Evolutionary conservation across 495 filamentous ascomycete species (phyloP).

Genomic region (Schizothecium vesticola): DNA sequence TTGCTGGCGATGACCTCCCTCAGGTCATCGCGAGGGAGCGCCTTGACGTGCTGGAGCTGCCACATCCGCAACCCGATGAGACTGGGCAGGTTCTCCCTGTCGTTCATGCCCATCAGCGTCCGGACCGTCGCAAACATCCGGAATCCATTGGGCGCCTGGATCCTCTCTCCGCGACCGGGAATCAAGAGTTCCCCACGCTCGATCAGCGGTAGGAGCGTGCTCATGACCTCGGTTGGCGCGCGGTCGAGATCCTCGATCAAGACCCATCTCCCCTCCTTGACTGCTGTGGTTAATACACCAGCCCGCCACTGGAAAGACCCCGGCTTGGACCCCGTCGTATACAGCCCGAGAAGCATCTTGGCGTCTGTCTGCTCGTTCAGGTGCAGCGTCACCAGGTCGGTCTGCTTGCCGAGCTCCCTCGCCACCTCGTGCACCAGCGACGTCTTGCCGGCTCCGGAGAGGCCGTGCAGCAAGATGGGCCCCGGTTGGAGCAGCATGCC

Average conservation of each 20-base stretch:
- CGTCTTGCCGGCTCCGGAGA: conserved; percentile 88
- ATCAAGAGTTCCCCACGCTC: conserved; percentile 83
- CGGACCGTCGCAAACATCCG: conserved; percentile 87
- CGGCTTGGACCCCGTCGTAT: conserved; percentile 75
- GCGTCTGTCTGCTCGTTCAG: conserved; percentile 97
- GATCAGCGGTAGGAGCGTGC: conserved; percentile 82
- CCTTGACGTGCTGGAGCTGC: conserved; percentile 63
- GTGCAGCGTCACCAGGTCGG: conserved; percentile 82
- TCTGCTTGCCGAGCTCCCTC: conserved; percentile 62
- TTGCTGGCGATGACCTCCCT: conserved; percentile 62
- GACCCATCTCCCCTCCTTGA: conserved; percentile 90
- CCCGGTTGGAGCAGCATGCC: conserved; percentile 55
- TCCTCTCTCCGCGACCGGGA: conserved; percentile 75
- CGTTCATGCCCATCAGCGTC: conserved; percentile 63
- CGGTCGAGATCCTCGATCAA: conserved; percentile 95
- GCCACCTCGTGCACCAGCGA: conserved; percentile 79
- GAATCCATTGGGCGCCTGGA: conserved; percentile 78
- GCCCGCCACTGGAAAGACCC: conserved; percentile 89
- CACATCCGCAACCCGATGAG: conserved; percentile 78
- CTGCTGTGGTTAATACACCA: conserved; percentile 90
- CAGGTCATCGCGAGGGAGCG: conserved; percentile 66
- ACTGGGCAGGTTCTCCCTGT: conserved; percentile 55
- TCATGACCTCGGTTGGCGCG: conserved; percentile 91
- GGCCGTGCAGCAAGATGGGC: conserved; percentile 75
- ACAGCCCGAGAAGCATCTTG: conserved; percentile 89